Evolutionary conservation across 768 basidiomycete genomes (phyloP), one percentile per base, ranked within the genome.

Genomic region (Scleroderma bovista): DNA sequence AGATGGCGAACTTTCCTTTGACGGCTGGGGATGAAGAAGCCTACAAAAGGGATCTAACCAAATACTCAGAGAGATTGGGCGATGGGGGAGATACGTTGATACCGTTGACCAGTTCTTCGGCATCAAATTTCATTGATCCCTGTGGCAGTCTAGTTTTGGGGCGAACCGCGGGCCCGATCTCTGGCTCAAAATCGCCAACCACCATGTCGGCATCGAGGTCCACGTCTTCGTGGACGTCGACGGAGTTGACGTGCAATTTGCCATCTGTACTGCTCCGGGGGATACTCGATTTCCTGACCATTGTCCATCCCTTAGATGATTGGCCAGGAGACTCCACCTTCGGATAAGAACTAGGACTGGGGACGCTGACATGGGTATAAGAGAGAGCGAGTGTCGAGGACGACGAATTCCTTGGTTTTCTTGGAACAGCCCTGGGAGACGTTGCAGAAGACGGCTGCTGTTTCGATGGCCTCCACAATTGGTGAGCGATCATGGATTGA

Each of bases 31-130:
- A 60, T 69, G 74, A 51, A 69, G 71, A 38, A 83, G 68, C 55
- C 78, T 74, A 63, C 75, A 69, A 46, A 85, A 71, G 22, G 84
- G 81, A 75, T 86, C 80, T 84, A 65, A 44, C 59, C 44, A 56
- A 64, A 54, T 65, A 58, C 46, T 67, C 49, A 69, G 67, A 61
- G 53, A 65, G 52, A 46, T 46, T 51, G 54, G 49, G 44, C 19
- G 56, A 50, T 32, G 44, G 43, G 26, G 50, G 53, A 46, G 33
- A 45, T 51, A 52, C 52, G 47, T 53, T 41, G 66, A 57, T 72
- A 93, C 92, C 92, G 59, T 78, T 77, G 47, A 92, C 78, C 50
- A 95, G 81, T 49, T 87, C 83, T 20, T 86, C 80, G 2, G 80
- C 78, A 60, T 94, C 84, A 13, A 74, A 68, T 55, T 83, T 80